These are phyloP conservation scores for Aspergillus oerlinghausenensis DNA, from an alignment of 2,329 filamentous ascomycete genomes.

Conservation along the genomic window DNA sequence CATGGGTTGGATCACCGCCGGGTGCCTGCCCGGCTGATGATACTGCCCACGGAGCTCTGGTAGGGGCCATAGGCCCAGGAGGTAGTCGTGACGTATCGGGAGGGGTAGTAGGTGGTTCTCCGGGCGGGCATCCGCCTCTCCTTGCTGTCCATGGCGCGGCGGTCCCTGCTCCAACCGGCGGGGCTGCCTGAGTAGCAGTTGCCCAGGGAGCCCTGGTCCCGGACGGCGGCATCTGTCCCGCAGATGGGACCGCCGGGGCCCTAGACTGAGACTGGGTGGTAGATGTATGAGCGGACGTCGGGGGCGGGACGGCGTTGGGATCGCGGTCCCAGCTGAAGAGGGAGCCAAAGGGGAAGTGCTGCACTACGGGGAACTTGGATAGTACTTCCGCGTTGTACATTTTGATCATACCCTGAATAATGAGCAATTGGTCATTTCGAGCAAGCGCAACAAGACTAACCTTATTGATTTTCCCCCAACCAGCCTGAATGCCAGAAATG, in stretches of 20 bases:
- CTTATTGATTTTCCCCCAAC: constrained; percentile 99
- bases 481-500: constrained; percentile 81
- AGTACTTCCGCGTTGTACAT: constrained; percentile 98
- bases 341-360: constrained; percentile 83
- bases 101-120: constrained; percentile 11
- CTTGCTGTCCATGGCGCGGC: constrained; percentile 28
- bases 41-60: constrained; percentile 30
- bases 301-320: constrained; percentile 51
- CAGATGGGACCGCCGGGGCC: constrained; percentile 12
- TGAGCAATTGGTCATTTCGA: neutral
- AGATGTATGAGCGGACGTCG: constrained; percentile 52
- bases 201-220: constrained; percentile 37
- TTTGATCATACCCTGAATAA: constrained; percentile 81
- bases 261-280: constrained; percentile 21
- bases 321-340: constrained; percentile 74
- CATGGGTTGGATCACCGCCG: constrained; percentile 13
- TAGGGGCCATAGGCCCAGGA: constrained; percentile 27
- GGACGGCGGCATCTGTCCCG: constrained; percentile 13
- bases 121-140: constrained; percentile 9
- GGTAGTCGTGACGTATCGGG: constrained; percentile 27
- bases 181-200: constrained; percentile 16
- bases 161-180: constrained; percentile 17
- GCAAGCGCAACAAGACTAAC: constrained; percentile 29
- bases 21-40: constrained; percentile 15
- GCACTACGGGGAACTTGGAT: constrained; percentile 96